Percentiles rank a stretch among this genome's conserved stretches.
phyloP scores from a whole-genome alignment of 2,329 filamentous ascomycete genomes.

The Akanthomyces lecanii region DNA sequence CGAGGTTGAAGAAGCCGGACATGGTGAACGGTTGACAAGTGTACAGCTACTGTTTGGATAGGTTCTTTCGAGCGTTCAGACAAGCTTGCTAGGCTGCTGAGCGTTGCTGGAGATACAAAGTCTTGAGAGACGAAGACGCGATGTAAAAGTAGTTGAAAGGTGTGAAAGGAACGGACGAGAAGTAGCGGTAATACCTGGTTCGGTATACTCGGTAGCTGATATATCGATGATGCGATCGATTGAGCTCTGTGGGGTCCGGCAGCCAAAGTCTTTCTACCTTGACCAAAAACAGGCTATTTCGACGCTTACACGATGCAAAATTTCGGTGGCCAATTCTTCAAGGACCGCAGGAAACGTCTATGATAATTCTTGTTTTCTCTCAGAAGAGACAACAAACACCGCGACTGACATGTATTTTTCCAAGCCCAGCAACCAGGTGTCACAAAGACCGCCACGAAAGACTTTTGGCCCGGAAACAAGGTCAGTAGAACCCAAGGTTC shows the following conservation, averaged over 20 bases:
- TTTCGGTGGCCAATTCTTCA: not conserved
- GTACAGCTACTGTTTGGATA: not conserved
- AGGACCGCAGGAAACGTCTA: too few species aligned
- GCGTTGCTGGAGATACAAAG: not conserved
- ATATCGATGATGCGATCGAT: conserved; percentile 17
- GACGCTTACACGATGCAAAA: not conserved
- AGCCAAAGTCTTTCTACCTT: not conserved
- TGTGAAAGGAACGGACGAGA: not conserved
- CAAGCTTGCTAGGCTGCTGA: not conserved
- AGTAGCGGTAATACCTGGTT: not conserved
- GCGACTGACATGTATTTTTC: too few species aligned
- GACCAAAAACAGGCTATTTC: not conserved
- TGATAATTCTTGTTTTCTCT: too few species aligned
- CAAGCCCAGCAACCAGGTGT: too few species aligned
- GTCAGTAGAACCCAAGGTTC: too few species aligned
- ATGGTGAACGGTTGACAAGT: conserved; percentile 21
- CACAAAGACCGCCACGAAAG: too few species aligned
- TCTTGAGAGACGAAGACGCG: not conserved
- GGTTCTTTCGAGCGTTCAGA: not conserved
- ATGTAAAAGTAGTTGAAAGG: not conserved
- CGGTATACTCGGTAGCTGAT: conserved; percentile 2
- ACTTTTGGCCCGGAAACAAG: too few species aligned
- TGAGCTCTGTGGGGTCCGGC: conserved; percentile 7
- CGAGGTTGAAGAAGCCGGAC: conserved; percentile 38
- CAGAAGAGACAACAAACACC: too few species aligned